These are phyloP conservation scores for Nasturtium officinale DNA, from an alignment of 345 rosid species.

Conservation along the genomic window DNA sequence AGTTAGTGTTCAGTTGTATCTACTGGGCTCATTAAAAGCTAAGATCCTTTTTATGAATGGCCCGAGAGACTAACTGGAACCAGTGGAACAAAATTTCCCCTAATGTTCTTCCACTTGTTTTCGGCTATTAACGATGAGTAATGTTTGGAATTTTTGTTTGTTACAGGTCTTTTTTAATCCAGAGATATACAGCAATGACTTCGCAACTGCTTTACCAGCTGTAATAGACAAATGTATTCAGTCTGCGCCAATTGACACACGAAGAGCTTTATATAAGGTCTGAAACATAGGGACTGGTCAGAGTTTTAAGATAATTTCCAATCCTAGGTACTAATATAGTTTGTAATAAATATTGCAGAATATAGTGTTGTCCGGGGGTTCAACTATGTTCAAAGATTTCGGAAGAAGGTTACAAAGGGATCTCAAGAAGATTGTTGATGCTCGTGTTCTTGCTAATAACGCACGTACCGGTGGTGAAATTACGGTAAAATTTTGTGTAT, in stretches of 20 bases:
- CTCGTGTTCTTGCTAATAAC: constrained; percentile 81
- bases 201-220: constrained; percentile 72
- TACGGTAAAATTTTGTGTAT: constrained; percentile 53
- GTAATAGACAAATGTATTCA: constrained; percentile 95
- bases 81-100: background rate
- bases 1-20: background rate
- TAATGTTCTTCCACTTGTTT: constrained; percentile 13
- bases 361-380: constrained; percentile 95
- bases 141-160: constrained; percentile 38
- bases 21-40: background rate
- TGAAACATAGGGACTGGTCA: constrained; percentile 16
- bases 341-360: constrained; percentile 57
- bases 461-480: constrained; percentile 74
- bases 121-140: constrained; percentile 16
- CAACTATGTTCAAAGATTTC: constrained; percentile 99
- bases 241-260: constrained; percentile 97
- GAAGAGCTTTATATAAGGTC: constrained; percentile 97
- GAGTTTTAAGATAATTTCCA: background rate
- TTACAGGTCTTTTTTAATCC: constrained; percentile 89
- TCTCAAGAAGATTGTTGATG: constrained; percentile 92
- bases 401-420: constrained; percentile 97
- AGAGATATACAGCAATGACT: constrained; percentile 84
- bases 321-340: constrained; percentile 22
- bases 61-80: constrained; percentile 3
- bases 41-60: background rate